Evolutionary conservation across 805 yeast species (phyloP).

Genomic region (Starmerella ratchasimensis): DNA sequence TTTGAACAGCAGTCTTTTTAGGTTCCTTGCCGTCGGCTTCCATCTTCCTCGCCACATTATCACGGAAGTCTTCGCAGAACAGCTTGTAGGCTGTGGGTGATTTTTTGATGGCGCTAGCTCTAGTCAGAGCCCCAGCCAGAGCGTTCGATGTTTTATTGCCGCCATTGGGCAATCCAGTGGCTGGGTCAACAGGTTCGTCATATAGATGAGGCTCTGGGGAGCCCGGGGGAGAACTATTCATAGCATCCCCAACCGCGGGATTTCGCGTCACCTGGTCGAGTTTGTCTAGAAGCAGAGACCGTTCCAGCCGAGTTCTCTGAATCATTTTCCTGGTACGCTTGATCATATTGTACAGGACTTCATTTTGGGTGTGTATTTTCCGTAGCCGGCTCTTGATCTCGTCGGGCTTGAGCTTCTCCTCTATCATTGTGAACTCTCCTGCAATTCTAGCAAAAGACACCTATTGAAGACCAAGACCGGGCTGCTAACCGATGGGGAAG

Average conservation of each 20-base stretch:
- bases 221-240: conserved; percentile 12
- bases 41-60: conserved; percentile 45
- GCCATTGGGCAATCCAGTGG: too few species aligned
- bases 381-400: conserved; percentile 55
- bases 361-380: conserved; percentile 67
- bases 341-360: conserved; percentile 58
- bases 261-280: conserved; percentile 36
- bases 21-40: conserved; percentile 24
- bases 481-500: too few species aligned
- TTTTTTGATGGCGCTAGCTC: conserved; percentile 5
- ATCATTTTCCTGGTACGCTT: conserved; percentile 63
- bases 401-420: conserved; percentile 28
- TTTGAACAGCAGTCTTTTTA: conserved; percentile 11
- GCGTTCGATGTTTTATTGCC: not conserved
- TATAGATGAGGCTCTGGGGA: conserved; percentile 7
- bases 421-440: not conserved
- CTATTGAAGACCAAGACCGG: too few species aligned
- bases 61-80: conserved; percentile 79
- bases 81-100: conserved; percentile 60
- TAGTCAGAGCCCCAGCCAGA: too few species aligned
- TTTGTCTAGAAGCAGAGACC: conserved; percentile 64
- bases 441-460: too few species aligned
- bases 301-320: conserved; percentile 68
- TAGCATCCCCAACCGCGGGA: conserved; percentile 3
- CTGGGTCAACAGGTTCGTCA: too few species aligned